Evolutionary conservation across 331 rosid species (phyloP).

Genomic region (Quercus lobata): DNA sequence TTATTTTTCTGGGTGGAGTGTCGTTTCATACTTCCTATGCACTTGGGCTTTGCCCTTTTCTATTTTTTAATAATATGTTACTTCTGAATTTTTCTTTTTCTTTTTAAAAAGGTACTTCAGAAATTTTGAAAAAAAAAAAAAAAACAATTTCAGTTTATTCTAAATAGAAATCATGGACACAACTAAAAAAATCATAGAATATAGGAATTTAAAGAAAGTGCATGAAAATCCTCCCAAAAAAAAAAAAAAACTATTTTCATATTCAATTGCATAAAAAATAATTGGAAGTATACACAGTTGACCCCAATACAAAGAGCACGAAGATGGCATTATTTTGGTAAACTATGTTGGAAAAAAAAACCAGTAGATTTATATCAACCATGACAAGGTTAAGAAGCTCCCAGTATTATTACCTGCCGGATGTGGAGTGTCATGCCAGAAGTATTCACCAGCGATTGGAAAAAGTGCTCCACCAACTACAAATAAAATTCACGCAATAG

Average conservation of each 20-base stretch:
- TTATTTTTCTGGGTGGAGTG: background rate
- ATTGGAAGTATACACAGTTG: background rate
- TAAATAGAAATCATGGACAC: background rate
- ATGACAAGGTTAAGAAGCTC: constrained; percentile 3
- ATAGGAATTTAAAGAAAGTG: background rate
- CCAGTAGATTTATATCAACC: background rate
- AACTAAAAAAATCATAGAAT: background rate
- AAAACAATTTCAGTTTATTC: too few species aligned
- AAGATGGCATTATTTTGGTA: background rate
- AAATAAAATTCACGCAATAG: constrained; percentile 1
- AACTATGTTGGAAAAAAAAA: background rate
- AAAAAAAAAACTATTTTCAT: too few species aligned
- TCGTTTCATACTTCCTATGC: background rate
- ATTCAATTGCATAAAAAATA: background rate
- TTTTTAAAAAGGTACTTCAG: too few species aligned
- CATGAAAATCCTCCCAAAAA: background rate
- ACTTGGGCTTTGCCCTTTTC: background rate
- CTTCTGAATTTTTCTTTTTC: too few species aligned
- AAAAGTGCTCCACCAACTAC: constrained; percentile 96
- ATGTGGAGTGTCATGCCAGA: constrained; percentile 99
- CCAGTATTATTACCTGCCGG: constrained; percentile 59
- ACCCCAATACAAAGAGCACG: background rate
- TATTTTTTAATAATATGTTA: too few species aligned
- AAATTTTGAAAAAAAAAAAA: too few species aligned
- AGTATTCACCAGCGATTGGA: constrained; percentile 96